Base-by-base conservation (phyloP, 176 grass and related monocot genomes). In the Zea mays region DNA sequence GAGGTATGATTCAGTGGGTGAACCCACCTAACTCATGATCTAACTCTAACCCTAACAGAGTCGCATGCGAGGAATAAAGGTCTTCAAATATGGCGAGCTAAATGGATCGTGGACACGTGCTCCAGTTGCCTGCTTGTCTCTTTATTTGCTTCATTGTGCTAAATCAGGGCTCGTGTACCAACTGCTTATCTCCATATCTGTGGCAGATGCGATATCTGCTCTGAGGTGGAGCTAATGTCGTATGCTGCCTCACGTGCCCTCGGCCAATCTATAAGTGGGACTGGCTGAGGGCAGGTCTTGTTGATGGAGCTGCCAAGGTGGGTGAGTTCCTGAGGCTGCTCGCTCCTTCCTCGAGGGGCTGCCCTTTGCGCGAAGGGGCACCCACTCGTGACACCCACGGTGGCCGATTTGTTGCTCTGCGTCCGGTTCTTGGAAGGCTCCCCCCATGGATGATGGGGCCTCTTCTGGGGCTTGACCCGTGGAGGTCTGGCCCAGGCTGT, bases 171-270 rank as follows among this genome's bases (percentile, higher is more conserved):
- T 75, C 49, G 72, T 57, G 85, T 80, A 83, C 71, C 72, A 68
- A 69, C 77, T 91, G 70, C 85, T 84, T 75, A 84, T 92, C 81
- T 85, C 84, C 82, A 79, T 27, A 27, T 93, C 78, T 95, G 89
- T 92, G 86, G 87, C 90, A 99, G 96, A 87, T 94, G 92, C 96
- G 96, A 99, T 99, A 95, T 99, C 92, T 90, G 96, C 96, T 99
- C 96, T 81, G 10, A 70, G 92, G 78, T 87, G 88, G 96, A 95
- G 96, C 90, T 85, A 95, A 93, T 99, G 96, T 99, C 92, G 92
- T 86, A 99, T 77, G 62, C 83, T 95, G 89, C 86, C 82, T 75
- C 77, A 14, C 47, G 47, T 78, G 10, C 85, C 78, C 69, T 70
- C 17, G 46, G 72, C 82, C 86, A 76, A 71, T 74, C 54, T 57